These are phyloP conservation scores for Puccinia triticina DNA, from an alignment of 1,284 basidiomycete genomes.

Conservation along the genomic window DNA sequence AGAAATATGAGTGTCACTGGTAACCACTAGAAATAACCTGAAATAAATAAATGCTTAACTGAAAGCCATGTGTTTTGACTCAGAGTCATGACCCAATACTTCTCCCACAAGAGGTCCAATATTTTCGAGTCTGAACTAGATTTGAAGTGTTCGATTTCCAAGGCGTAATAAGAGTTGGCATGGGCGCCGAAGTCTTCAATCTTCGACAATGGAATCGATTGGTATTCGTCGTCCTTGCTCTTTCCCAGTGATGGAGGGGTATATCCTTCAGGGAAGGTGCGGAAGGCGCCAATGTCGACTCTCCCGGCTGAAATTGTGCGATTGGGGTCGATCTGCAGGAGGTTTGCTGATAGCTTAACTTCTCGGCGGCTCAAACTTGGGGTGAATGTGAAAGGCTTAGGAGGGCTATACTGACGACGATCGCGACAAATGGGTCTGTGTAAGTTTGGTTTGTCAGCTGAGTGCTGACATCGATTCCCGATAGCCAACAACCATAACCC, in stretches of 20 bases:
- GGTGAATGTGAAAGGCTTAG: background rate
- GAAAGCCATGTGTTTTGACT: constrained; percentile 87
- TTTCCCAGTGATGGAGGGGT: constrained; percentile 44
- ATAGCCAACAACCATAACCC: constrained; percentile 95
- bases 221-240: constrained; percentile 6
- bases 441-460: constrained; percentile 92
- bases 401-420: constrained; percentile 73
- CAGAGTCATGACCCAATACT: constrained; percentile 97
- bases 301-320: constrained; percentile 95
- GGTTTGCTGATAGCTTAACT: background rate
- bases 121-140: constrained; percentile 81
- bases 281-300: constrained; percentile 97
- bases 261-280: constrained; percentile 81
- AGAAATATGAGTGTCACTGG: background rate
- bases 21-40: background rate
- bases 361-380: constrained; percentile 16
- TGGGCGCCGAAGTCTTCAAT: constrained; percentile 98
- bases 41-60: constrained; percentile 64
- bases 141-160: constrained; percentile 95
- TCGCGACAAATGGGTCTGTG: constrained; percentile 94
- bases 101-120: constrained; percentile 92
- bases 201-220: constrained; percentile 68
- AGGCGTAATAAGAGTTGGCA: constrained; percentile 91
- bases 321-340: constrained; percentile 87
- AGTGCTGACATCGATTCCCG: constrained; percentile 93